These are phyloP conservation scores for Alternaria sp. DNA, from an alignment of 2,329 filamentous ascomycete genomes.

Conservation along the genomic window DNA sequence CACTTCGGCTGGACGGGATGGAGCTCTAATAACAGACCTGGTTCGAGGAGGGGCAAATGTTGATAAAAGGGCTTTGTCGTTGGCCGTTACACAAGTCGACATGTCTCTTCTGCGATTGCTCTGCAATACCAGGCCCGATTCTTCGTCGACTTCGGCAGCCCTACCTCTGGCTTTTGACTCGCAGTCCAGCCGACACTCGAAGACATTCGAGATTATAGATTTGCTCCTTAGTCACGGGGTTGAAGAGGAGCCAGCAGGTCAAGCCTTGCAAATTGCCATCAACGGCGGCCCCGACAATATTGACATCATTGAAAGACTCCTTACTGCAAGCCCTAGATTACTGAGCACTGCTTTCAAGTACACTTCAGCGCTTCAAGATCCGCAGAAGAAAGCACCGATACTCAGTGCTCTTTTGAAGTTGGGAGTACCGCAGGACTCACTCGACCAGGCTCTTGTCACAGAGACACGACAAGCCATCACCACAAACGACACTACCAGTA, in stretches of 20 bases:
- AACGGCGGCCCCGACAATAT: conserved; percentile 41
- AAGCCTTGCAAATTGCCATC: conserved; percentile 38
- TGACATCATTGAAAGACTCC: conserved; percentile 42
- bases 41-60: conserved; percentile 36
- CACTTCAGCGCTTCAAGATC: conserved; percentile 31
- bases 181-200: conserved; percentile 30
- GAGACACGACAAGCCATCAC: conserved; percentile 34
- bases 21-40: conserved; percentile 37
- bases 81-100: conserved; percentile 43
- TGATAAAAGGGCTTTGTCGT: conserved; percentile 34
- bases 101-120: conserved; percentile 37
- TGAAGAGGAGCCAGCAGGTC: conserved; percentile 32
- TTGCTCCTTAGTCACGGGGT: conserved; percentile 34
- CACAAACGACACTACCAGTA: conserved; percentile 34
- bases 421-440: conserved; percentile 38
- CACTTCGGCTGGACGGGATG: conserved; percentile 34
- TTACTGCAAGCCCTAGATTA: conserved; percentile 32
- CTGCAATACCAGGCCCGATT: conserved; percentile 31
- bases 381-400: conserved; percentile 36
- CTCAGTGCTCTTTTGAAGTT: conserved; percentile 35
- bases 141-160: conserved; percentile 32
- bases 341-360: conserved; percentile 40
- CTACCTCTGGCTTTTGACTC: conserved; percentile 42
- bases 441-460: conserved; percentile 38
- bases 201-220: conserved; percentile 38